phyloP scores from a whole-genome alignment of 208 protist species.

The Sergeia podlipaevii region DNA sequence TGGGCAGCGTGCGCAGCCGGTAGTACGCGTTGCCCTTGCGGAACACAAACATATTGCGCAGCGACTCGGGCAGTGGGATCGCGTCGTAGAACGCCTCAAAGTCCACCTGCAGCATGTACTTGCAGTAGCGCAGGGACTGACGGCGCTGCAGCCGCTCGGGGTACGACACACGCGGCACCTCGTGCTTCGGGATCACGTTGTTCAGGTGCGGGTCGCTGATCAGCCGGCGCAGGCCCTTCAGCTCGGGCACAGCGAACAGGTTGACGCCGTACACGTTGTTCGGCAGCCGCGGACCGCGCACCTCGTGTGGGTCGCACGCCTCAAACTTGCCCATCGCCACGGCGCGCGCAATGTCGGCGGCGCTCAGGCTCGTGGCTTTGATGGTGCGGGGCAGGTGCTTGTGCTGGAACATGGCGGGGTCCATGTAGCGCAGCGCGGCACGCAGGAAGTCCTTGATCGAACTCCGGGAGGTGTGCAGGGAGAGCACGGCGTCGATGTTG shows the following conservation, averaged over 20 bases:
- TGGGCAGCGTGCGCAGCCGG: slow-evolving; percentile 17
- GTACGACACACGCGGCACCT: slow-evolving; percentile 14
- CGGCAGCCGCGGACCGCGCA: too few relatives aligned
- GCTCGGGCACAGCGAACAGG: slow-evolving; percentile 14
- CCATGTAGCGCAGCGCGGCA: not conserved
- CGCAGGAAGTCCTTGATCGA: not conserved
- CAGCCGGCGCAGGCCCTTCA: slow-evolving; percentile 19
- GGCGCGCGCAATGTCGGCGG: too few relatives aligned
- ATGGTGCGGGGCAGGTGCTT: too few relatives aligned
- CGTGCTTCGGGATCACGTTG: slow-evolving; percentile 11
- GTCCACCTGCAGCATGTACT: slow-evolving; percentile 26
- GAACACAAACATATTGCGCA: slow-evolving; percentile 24
- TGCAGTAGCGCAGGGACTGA: slow-evolving; percentile 4
- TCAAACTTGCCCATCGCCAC: too few relatives aligned
- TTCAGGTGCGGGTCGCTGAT: slow-evolving; percentile 30
- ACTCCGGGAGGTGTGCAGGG: not conserved
- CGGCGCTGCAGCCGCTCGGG: slow-evolving; percentile 9
- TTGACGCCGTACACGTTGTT: slow-evolving; percentile 15
- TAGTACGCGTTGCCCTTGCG: slow-evolving; percentile 4
- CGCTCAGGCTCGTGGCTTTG: too few relatives aligned
- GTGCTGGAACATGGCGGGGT: too few relatives aligned
- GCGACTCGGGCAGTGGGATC: slow-evolving; percentile 13
- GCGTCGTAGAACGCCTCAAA: slow-evolving; percentile 39
- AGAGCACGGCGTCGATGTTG: slow-evolving; percentile 4
- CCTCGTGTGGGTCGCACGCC: too few relatives aligned